Base-by-base conservation (phyloP, 805 yeast species). In the Starmerella apis region DNA sequence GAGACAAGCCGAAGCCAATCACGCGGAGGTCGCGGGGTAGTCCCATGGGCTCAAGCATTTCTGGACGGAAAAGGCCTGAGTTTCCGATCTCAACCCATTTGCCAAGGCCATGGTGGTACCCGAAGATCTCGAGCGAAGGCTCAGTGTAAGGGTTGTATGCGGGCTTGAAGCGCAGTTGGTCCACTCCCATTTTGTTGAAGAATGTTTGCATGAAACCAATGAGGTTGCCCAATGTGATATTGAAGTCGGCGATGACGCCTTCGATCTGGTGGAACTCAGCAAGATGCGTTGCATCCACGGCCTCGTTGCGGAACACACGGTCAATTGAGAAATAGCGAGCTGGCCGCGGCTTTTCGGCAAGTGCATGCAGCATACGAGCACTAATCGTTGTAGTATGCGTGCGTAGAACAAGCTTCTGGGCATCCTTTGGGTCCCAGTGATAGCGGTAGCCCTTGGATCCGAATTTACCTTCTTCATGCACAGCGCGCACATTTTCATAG, bases 1-100 rank as follows among this genome's bases (percentile, higher is more conserved):
- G 76, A 22, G 95, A 83, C 61, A 92, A 75, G 63, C 99, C 99
- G 87, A 94, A 92, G 55, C 99, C 99, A 58, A 87, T 77, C 11
- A 90, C 97, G 67, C 96, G 78, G 72, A 94, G 69, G 65, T 86
- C 83, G 72, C 81, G 81, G 53, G 98, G 98, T 63, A 92, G 77
- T 31, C 99, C 99, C 97, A 92, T 90, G 41, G 95, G 73, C 71
- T 87, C 96, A 66, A 94, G 76, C 99, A 92, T 92, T 72, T 92
- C 99, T 13, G 99, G 98, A 71, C 99, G 81, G 77, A 92, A 92
- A 95, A 92, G 83, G 68, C 99, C 99, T 18, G 96, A 87, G 75
- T 92, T 92, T 68, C 99, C 99, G 63, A 92, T 90, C 74, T 92
- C 99, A 56, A 92, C 98, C 98, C 98, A 94, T 68, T 86, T 92